Percentiles rank a stretch among this genome's conserved stretches.
phyloP scores from a whole-genome alignment of 192 early-diverging fungal species.

The Lunasporangiospora selenospora region DNA sequence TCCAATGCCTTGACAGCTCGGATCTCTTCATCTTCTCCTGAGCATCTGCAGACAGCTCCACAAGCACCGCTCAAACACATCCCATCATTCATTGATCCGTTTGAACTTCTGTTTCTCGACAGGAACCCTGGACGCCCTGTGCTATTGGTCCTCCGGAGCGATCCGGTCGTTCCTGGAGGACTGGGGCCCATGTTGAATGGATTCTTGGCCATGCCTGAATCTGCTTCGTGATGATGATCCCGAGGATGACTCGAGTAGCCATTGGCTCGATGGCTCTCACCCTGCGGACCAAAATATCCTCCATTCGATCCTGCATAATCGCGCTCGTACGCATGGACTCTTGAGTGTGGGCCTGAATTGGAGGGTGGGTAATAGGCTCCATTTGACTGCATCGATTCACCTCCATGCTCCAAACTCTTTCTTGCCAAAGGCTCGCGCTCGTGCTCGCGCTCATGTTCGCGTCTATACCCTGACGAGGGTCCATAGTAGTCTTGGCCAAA shows the following conservation, averaged over 20 bases:
- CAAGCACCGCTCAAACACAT: conserved; percentile 40
- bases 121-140: conserved; percentile 23
- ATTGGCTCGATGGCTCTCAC: conserved; percentile 1
- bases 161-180: conserved; percentile 1
- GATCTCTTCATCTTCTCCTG: conserved; percentile 42
- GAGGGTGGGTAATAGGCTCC: too few relatives aligned
- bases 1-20: conserved; percentile 43
- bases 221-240: not conserved
- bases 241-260: not conserved
- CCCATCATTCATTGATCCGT: too few relatives aligned
- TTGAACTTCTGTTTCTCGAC: conserved; percentile 1
- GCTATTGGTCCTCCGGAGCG: conserved; percentile 21
- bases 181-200: conserved; percentile 35
- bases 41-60: conserved; percentile 35
- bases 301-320: too few relatives aligned
- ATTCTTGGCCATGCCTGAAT: conserved; percentile 4
- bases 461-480: not conserved
- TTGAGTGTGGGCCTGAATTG: too few relatives aligned
- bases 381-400: too few relatives aligned
- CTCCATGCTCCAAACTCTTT: not conserved
- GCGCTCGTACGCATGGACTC: too few relatives aligned
- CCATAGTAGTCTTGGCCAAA: conserved; percentile 12
- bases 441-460: conserved; percentile 4
- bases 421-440: conserved; percentile 1
- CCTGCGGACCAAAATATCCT: conserved; percentile 7